Evolutionary conservation across 208 protist genomes (phyloP).

Genomic region (Phytomonas francai): DNA sequence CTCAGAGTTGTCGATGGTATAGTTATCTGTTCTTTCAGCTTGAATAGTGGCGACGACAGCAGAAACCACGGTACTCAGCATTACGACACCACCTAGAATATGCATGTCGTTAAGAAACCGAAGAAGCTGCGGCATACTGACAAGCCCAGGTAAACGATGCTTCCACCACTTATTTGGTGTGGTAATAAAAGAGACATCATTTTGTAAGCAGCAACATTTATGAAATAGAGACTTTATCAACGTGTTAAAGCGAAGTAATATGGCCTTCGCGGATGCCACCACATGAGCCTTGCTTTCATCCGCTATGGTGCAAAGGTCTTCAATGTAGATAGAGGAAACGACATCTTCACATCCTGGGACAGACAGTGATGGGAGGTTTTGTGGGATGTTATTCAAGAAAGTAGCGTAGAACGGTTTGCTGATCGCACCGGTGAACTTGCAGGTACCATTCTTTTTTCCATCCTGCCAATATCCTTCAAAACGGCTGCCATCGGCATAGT

Average conservation of each 20-base stretch:
- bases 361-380: background rate
- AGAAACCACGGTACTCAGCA: slow-evolving; percentile 35
- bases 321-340: slow-evolving; percentile 13
- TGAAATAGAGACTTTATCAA: slow-evolving; percentile 49
- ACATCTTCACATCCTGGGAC: background rate
- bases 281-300: slow-evolving; percentile 26
- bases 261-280: slow-evolving; percentile 20
- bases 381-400: slow-evolving; percentile 20
- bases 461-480: slow-evolving; percentile 78
- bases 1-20: background rate
- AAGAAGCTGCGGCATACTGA: slow-evolving; percentile 55
- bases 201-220: slow-evolving; percentile 24
- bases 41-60: slow-evolving; percentile 34
- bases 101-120: slow-evolving; percentile 51
- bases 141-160: slow-evolving; percentile 51
- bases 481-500: slow-evolving; percentile 81
- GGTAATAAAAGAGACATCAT: slow-evolving; percentile 43
- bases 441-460: slow-evolving; percentile 46
- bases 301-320: slow-evolving; percentile 23
- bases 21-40: slow-evolving; percentile 16
- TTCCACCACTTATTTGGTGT: slow-evolving; percentile 71
- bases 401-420: slow-evolving; percentile 31
- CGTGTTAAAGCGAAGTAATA: slow-evolving; percentile 72
- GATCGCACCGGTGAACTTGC: slow-evolving; percentile 45
- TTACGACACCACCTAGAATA: slow-evolving; percentile 43